Evolutionary conservation across 768 basidiomycete species (phyloP), one percentile per base, ranked within the genome.

Genomic region (Dictyophora rubrovolvata): DNA sequence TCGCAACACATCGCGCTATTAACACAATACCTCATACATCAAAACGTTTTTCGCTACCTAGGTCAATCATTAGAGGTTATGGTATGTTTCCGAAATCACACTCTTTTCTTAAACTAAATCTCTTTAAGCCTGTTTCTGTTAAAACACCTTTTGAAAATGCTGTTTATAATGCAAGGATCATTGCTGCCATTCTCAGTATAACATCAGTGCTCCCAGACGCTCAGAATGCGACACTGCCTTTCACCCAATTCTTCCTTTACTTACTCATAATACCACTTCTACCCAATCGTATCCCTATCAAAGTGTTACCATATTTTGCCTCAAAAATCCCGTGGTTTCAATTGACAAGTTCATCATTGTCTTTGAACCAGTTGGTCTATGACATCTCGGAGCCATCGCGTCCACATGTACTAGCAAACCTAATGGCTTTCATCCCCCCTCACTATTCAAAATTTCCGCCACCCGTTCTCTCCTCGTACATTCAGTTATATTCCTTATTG

Each of bases 231-330:
- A 23, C 69, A 6, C 63, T 61, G 61, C 68, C 74, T 48, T 65
- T 85, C 16, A 62, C 69, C 33, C 65, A 69, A 17, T 65, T 87
- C 28, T 63, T 88, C 55, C 66, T 73, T 16, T 69, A 74, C 61
- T 80, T 94, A 56, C 74, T 95, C 59, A 78, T 85, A 1, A 74
- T 94, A 48, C 87, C 89, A 0, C 72, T 91, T 0, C 77, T 97
- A 0, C 91, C 90, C 0, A 86, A 89, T 69, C 86, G 83, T 8
- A 73, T 87, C 50, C 86, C 82, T 36, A 73, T 84, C 20, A 69
- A 72, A 0, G 77, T 81, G 20, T 77, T 95, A 36, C 81, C 83
- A 3, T 70, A 77, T 21, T 74, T 97, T 46, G 83, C 86, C 16
- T 74, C 82, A 16, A 74, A 48, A 16, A 53, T 59, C 36, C 57